Base-by-base conservation (phyloP, 192 early-diverging fungal genomes). In the Umbelopsis sp. region DNA sequence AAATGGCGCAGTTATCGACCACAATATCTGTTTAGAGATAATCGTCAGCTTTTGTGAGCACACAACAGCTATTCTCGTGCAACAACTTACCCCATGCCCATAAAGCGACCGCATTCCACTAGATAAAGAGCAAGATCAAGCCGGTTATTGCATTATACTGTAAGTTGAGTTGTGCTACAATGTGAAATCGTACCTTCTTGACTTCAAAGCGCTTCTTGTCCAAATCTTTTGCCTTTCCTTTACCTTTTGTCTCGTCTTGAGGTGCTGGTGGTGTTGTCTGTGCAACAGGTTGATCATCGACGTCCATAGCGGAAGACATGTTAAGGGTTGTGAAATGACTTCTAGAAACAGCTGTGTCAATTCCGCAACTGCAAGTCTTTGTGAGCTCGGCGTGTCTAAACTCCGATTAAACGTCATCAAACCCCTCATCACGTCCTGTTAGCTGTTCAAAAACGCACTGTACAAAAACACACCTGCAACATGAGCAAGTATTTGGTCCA, bases 91-190 rank as follows among this genome's bases (percentile, higher is more conserved):
- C 94, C 97, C 97, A 99, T 36, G 96, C 92, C 97, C 97, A 99
- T 51, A 99, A 85, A 31, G 97, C 96, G 20, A 99, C 97, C 0
- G 96, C 96, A 75, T 97, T 97, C 97, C 97, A 99, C 93, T 96
- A 81, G 12, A 52, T n/a, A n/a, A n/a, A 52, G 26, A 68, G 20
- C 36, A 41, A 38, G 29, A 32, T 69, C n/a, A 50, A 68, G 38
- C 21, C 17, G 59, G 25, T 54, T 45, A 21, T 29, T 44, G 20
- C 32, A 44, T 52, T 34, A 20, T 11, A 14, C 17, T 38, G 8
- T 11, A 34, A 38, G 45, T 7, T 29, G 45, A 0, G 22, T 14
- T 24, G 21, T 45, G 51, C 59, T 31, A 20, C 32, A 44, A 26
- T 49, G 20, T 41, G 38, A 41, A 22, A 66, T 44, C 1, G 49